Percentiles rank a stretch among this genome's conserved stretches.
Evolutionary conservation across 495 filamentous ascomycete genomes (phyloP).

Genomic region (Letharia lupina): DNA sequence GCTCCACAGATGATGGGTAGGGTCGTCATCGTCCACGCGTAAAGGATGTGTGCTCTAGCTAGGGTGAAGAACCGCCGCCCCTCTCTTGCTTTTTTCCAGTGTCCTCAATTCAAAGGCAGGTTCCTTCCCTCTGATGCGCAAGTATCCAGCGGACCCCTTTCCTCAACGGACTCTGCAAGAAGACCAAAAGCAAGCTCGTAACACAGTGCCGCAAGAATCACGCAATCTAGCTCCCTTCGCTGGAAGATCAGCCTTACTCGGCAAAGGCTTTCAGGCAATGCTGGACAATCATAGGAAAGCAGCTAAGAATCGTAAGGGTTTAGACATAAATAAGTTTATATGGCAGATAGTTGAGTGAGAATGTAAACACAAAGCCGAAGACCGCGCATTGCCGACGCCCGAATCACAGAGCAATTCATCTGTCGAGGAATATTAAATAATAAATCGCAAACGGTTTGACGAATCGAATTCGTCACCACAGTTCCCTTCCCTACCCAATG

Average conservation of each 20-base stretch:
- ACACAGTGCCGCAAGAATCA: not conserved
- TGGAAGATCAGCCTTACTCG: not conserved
- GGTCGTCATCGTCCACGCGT: not conserved
- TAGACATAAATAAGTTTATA: not conserved
- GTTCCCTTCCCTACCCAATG: not conserved
- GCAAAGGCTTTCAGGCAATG: not conserved
- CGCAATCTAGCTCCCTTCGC: not conserved
- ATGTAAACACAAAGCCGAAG: not conserved
- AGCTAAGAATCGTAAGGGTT: not conserved
- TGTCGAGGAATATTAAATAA: not conserved
- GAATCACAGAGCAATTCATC: not conserved
- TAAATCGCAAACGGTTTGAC: not conserved
- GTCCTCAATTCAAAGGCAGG: not conserved
- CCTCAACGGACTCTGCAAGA: not conserved
- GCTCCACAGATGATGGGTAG: not conserved
- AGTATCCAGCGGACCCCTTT: not conserved
- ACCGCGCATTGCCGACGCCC: not conserved
- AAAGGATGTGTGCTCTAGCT: not conserved
- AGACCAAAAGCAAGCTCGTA: not conserved
- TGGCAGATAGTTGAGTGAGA: not conserved
- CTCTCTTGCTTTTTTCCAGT: not conserved
- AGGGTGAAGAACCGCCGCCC: not conserved
- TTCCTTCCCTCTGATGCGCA: not conserved
- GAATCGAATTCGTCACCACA: not conserved
- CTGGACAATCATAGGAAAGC: not conserved